These are phyloP conservation scores for Digitaria exilis DNA, from an alignment of 202 grass and related monocot species.

Conservation along the genomic window DNA sequence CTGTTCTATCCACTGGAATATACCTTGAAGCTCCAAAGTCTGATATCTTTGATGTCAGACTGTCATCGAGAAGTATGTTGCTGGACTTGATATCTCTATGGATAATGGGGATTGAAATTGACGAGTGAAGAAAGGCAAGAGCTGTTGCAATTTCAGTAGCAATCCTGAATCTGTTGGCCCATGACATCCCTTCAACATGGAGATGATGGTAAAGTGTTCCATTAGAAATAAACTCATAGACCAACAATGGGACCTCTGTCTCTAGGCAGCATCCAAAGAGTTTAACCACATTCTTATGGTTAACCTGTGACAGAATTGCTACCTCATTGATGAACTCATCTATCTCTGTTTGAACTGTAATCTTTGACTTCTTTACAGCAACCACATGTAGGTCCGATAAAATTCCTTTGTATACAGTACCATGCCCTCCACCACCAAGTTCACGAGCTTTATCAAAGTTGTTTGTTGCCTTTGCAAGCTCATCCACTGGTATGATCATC, in stretches of 20 bases:
- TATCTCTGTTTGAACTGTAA: background rate
- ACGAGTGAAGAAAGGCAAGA: background rate
- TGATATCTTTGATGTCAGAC: background rate
- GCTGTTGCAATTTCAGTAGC: background rate
- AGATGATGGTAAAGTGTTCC: background rate
- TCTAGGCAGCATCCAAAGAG: conserved; percentile 18
- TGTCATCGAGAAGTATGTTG: background rate
- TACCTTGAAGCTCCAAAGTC: conserved; percentile 21
- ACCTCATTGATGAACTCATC: background rate
- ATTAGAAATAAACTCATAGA: conserved; percentile 23
- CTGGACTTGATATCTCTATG: background rate
- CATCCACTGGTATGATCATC: background rate
- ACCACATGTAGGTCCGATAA: background rate
- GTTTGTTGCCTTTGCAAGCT: background rate
- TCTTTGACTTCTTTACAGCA: background rate
- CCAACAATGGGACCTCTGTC: conserved; percentile 5
- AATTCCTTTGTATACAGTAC: too few species aligned
- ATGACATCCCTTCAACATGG: background rate
- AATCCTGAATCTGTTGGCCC: background rate
- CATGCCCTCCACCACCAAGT: background rate
- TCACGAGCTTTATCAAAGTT: background rate
- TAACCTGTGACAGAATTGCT: conserved; percentile 9
- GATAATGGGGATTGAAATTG: background rate
- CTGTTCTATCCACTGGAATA: background rate
- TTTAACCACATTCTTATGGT: conserved; percentile 13